Evolutionary conservation across 345 rosid genomes (phyloP).

Genomic region (Euphorbia tirucalli): DNA sequence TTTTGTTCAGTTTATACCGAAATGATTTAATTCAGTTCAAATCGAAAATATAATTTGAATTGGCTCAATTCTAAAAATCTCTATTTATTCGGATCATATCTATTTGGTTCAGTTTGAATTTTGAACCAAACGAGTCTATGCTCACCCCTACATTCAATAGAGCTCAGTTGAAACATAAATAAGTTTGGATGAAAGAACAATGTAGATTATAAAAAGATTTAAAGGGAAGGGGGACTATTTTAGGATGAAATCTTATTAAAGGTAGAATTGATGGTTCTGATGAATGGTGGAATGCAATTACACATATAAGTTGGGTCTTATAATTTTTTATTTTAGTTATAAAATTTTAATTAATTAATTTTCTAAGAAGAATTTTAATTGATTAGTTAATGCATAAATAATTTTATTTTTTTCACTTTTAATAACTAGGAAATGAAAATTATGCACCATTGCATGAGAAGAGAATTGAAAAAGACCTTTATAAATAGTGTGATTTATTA

Average conservation of each 20-base stretch:
- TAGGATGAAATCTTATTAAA: not conserved
- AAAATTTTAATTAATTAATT: too few relatives aligned
- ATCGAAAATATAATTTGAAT: too few relatives aligned
- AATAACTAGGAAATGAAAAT: not conserved
- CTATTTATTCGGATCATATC: too few relatives aligned
- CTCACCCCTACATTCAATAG: not conserved
- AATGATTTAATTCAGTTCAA: too few relatives aligned
- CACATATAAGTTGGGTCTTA: not conserved
- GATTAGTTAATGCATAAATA: too few relatives aligned
- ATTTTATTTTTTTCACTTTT: too few relatives aligned
- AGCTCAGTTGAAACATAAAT: not conserved
- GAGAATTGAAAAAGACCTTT: not conserved
- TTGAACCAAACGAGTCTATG: too few relatives aligned
- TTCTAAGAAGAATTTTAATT: too few relatives aligned
- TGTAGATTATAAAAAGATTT: conserved; percentile 1
- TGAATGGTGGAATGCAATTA: conserved; percentile 7
- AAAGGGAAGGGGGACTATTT: not conserved
- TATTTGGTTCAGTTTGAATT: too few relatives aligned
- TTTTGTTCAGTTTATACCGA: too few relatives aligned
- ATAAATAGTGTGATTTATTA: not conserved
- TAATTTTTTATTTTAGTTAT: too few relatives aligned
- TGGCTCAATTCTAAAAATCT: too few relatives aligned
- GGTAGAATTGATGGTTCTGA: not conserved
- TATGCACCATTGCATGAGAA: not conserved
- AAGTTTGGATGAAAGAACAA: conserved; percentile 3